Evolutionary conservation across 1,284 basidiomycete species (phyloP).

Genomic region (Sporisorium exsertum): DNA sequence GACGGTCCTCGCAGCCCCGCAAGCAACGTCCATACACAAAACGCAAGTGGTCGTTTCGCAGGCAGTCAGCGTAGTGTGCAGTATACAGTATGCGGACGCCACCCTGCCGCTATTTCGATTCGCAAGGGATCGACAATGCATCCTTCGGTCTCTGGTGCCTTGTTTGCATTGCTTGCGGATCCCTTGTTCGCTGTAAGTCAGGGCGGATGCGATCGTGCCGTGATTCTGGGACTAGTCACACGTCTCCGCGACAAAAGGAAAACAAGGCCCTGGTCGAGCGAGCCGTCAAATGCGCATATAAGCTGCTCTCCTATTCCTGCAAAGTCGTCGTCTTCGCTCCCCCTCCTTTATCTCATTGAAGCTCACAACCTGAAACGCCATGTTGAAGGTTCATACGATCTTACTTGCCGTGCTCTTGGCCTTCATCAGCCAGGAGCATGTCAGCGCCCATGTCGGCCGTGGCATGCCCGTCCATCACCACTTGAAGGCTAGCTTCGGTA

Average conservation of each 20-base stretch:
- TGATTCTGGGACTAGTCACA: background rate
- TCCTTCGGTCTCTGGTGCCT: background rate
- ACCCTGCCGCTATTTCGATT: no score
- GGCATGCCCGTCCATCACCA: slow-evolving; percentile 18
- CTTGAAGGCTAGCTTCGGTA: slow-evolving; percentile 6
- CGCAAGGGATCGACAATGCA: slow-evolving; percentile 1
- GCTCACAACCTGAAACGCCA: background rate
- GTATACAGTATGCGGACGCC: no score
- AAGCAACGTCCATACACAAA: no score
- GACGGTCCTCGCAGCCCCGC: no score
- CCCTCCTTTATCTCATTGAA: background rate
- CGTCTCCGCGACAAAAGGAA: background rate
- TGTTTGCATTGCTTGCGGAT: background rate
- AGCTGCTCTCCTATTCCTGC: no score
- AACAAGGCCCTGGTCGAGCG: no score
- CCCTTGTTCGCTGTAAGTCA: background rate
- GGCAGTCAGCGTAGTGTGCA: no score
- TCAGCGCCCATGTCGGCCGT: slow-evolving; percentile 12
- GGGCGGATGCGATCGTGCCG: background rate
- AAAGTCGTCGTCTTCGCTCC: background rate
- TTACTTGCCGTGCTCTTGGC: slow-evolving; percentile 14
- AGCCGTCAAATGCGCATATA: background rate
- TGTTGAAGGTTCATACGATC: slow-evolving; percentile 9
- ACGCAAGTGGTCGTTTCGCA: no score
- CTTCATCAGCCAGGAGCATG: slow-evolving; percentile 6